Evolutionary conservation across 306 rosid genomes (phyloP).

Genomic region (Lathyrus sativus): DNA sequence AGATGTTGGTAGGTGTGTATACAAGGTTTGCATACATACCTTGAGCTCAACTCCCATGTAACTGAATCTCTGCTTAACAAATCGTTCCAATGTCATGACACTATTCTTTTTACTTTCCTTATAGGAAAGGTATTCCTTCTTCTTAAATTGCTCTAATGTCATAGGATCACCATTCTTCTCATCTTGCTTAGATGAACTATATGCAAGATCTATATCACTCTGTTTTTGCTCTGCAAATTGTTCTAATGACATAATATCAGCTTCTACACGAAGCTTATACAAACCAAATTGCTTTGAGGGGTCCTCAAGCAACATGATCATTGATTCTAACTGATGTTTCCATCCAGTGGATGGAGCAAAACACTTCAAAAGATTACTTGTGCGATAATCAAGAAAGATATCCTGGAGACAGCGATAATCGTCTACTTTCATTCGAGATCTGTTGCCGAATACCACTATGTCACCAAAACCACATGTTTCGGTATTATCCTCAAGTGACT

Average conservation of each 20-base stretch:
- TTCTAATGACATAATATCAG: conserved; percentile 16
- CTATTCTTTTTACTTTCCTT: conserved; percentile 6
- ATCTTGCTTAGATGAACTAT: conserved; percentile 22
- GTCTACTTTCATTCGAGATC: conserved; percentile 46
- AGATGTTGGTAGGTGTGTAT: conserved; percentile 61
- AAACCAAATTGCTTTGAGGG: conserved; percentile 35
- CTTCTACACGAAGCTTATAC: conserved; percentile 20
- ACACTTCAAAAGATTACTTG: conserved; percentile 32
- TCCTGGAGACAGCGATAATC: conserved; percentile 13
- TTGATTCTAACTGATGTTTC: conserved; percentile 39
- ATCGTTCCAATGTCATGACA: conserved; percentile 38
- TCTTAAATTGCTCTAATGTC: conserved; percentile 41
- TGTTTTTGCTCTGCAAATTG: neutral
- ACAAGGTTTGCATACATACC: conserved; percentile 35
- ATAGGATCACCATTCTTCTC: neutral
- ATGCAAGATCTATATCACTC: neutral
- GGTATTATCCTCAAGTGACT: neutral
- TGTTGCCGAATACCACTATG: conserved; percentile 50
- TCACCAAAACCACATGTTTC: conserved; percentile 47
- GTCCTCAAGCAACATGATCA: conserved; percentile 44
- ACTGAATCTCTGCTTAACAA: conserved; percentile 35
- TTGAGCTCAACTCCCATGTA: conserved; percentile 29
- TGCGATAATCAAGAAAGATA: conserved; percentile 43
- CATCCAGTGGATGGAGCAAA: conserved; percentile 40
- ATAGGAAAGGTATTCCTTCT: conserved; percentile 33